phyloP scores from a whole-genome alignment of 176 grass and related monocot species.

The barley (Hordeum vulgare) region DNA sequence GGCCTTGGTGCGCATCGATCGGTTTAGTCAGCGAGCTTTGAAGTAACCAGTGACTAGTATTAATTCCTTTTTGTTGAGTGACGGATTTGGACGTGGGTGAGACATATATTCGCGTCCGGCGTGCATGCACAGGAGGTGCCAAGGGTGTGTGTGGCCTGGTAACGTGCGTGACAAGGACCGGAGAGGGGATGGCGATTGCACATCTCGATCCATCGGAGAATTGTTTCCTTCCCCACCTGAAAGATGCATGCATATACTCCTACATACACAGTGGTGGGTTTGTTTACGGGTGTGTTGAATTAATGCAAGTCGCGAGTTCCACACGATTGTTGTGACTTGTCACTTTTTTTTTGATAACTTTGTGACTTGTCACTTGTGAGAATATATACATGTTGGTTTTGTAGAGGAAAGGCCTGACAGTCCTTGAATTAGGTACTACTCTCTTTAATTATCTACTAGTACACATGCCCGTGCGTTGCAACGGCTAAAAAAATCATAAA shows the following conservation, averaged over 20 bases:
- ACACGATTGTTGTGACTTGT: not conserved
- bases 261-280: not conserved
- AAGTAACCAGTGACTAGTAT: not conserved
- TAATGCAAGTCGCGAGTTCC: not conserved
- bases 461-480: too few species aligned
- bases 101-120: conserved; percentile 14
- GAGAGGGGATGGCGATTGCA: not conserved
- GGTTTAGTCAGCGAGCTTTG: not conserved
- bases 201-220: not conserved
- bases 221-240: not conserved
- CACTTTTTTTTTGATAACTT: too few species aligned
- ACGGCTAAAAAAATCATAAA: too few species aligned
- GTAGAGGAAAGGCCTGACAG: not conserved
- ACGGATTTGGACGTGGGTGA: conserved; percentile 26
- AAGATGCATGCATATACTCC: not conserved
- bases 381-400: not conserved
- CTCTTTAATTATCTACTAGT: too few species aligned
- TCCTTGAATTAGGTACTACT: too few species aligned
- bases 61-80: conserved; percentile 10
- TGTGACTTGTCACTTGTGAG: not conserved
- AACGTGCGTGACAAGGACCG: conserved; percentile 12
- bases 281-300: too few species aligned
- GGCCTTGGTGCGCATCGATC: not conserved
- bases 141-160: not conserved
- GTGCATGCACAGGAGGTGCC: not conserved